A percentile compares a stretch with the other conserved stretches of the same genome.
Conservation (phyloP, 768 basidiomycete genomes). For the Auricularia cornea region DNA sequence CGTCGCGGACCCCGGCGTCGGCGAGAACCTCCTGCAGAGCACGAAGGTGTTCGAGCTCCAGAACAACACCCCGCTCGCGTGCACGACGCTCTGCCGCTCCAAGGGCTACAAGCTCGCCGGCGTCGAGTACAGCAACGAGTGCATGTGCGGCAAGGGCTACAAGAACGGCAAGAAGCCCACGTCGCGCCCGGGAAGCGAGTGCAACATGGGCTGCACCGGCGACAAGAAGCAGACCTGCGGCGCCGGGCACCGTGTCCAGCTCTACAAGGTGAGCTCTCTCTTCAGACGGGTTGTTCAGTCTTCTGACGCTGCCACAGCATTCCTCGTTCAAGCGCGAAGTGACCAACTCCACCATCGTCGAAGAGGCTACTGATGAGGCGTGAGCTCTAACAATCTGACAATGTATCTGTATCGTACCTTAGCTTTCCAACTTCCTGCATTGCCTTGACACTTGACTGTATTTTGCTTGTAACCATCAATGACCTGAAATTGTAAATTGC, state of each 20-base stretch:
- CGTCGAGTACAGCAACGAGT: conserved; percentile 1
- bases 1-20: not conserved
- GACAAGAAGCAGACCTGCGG: not conserved
- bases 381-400: no score
- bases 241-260: not conserved
- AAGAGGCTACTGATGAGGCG: no score
- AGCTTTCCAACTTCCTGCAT: no score
- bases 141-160: not conserved
- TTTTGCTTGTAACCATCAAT: no score
- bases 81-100: not conserved
- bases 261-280: not conserved
- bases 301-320: not conserved
- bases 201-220: not conserved
- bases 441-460: no score
- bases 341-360: not conserved
- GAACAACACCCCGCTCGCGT: not conserved
- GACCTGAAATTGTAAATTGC: no score
- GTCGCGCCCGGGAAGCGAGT: not conserved
- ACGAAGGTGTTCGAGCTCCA: not conserved
- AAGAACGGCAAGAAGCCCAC: not conserved
- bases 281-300: not conserved
- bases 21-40: not conserved
- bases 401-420: no score
- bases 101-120: not conserved
- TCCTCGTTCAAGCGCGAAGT: not conserved